Conservation (phyloP, 768 basidiomycete species). For the Pulveroboletus sp. region DNA sequence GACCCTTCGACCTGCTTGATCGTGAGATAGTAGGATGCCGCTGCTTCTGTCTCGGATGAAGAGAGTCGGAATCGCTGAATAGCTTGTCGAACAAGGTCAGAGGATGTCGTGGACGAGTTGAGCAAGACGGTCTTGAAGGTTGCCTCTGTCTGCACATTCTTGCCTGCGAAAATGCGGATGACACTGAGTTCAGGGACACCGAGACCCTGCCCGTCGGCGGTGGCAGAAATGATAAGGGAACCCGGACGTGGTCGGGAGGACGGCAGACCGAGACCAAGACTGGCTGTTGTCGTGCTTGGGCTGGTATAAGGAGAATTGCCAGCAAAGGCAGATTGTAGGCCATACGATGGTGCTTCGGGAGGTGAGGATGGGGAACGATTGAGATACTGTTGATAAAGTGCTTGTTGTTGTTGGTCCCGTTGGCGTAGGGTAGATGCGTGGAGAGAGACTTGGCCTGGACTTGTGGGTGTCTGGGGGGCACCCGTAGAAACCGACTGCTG, state of each 20-base stretch:
- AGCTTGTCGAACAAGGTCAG: conserved; percentile 85
- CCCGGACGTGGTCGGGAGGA: conserved; percentile 64
- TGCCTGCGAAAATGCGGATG: conserved; percentile 92
- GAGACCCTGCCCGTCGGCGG: conserved; percentile 56
- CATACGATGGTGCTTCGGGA: conserved; percentile 71
- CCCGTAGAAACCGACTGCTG: conserved; percentile 19
- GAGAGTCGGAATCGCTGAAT: conserved; percentile 90
- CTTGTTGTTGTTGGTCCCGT: conserved; percentile 84
- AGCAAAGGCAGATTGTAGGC: conserved; percentile 67
- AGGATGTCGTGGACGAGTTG: conserved; percentile 77
- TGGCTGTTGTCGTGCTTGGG: conserved; percentile 37
- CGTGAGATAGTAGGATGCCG: conserved; percentile 75
- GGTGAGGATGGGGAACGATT: conserved; percentile 78
- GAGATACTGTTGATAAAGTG: conserved; percentile 84
- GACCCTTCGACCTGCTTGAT: conserved; percentile 91
- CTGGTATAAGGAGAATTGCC: conserved; percentile 38
- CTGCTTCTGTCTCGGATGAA: conserved; percentile 48
- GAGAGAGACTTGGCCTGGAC: conserved; percentile 46
- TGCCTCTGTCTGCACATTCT: conserved; percentile 85
- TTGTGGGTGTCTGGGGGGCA: conserved; percentile 28
- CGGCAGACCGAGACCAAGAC: conserved; percentile 45
- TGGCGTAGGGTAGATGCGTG: conserved; percentile 70
- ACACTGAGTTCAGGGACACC: conserved; percentile 84
- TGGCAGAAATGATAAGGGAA: conserved; percentile 65
- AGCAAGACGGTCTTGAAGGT: conserved; percentile 98